A percentile compares a stretch with the other conserved stretches of the same genome.
Evolutionary conservation across 768 basidiomycete species (phyloP).

Genomic region (Leucosporidium yakuticum): DNA sequence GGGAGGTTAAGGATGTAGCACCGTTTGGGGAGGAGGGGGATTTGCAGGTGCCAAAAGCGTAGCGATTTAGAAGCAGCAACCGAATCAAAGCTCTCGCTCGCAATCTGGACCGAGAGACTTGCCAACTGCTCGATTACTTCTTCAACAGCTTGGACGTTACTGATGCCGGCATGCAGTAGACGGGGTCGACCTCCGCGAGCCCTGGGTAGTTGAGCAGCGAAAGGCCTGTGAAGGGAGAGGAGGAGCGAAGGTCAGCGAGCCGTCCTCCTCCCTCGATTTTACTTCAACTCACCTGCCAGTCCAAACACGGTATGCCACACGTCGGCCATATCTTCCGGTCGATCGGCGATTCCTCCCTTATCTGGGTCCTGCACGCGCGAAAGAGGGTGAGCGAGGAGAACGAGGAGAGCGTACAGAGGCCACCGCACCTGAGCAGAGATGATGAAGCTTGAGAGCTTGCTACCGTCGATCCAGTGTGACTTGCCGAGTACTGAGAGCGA

Average conservation of each 20-base stretch:
- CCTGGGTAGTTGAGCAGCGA: constrained; percentile 82
- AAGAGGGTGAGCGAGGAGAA: neutral
- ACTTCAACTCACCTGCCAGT: constrained; percentile 57
- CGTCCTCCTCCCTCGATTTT: neutral
- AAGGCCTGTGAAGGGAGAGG: constrained; percentile 55
- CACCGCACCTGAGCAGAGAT: constrained; percentile 69
- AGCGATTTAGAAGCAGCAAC: no score
- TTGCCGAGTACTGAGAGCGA: constrained; percentile 75
- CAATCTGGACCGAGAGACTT: no score
- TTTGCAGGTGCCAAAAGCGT: no score
- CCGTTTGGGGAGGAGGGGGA: no score
- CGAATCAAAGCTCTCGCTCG: no score
- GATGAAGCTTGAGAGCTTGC: constrained; percentile 73
- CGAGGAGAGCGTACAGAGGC: neutral
- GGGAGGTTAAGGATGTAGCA: constrained; percentile 11
- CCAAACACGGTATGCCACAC: constrained; percentile 98
- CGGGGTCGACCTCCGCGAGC: constrained; percentile 78
- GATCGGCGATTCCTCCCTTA: constrained; percentile 85
- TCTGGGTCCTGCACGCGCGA: constrained; percentile 63
- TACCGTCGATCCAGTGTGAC: constrained; percentile 77
- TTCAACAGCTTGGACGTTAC: constrained; percentile 41
- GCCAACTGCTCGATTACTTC: no score
- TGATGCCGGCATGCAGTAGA: constrained; percentile 87
- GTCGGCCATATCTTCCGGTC: constrained; percentile 87
- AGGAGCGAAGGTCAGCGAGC: neutral